These are phyloP conservation scores for Parathielavia hyrcaniae DNA, from an alignment of 495 filamentous ascomycete species.

Conservation along the genomic window DNA sequence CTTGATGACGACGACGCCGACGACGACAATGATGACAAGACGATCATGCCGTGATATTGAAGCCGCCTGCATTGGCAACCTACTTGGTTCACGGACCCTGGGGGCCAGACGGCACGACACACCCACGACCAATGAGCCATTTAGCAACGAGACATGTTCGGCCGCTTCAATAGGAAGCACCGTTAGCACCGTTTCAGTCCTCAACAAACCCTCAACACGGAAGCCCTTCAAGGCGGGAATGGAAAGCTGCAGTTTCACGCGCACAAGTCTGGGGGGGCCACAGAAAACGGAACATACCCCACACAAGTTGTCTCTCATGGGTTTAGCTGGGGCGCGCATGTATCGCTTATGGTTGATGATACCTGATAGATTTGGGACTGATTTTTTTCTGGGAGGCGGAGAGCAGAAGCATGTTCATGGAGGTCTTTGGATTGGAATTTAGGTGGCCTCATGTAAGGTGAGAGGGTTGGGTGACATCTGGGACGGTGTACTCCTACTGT, in stretches of 20 bases:
- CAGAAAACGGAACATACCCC: neutral
- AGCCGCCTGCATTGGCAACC: neutral
- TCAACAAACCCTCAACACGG: too few relatives aligned
- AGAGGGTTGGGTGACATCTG: too few relatives aligned
- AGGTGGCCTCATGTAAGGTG: neutral
- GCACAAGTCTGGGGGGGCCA: neutral
- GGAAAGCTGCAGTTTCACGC: neutral
- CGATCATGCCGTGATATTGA: conserved; percentile 11
- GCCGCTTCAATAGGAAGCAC: too few relatives aligned
- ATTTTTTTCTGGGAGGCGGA: neutral
- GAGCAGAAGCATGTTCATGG: neutral
- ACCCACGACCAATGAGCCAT: too few relatives aligned
- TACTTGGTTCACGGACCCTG: conserved; percentile 7
- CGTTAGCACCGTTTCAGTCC: too few relatives aligned
- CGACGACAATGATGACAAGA: conserved; percentile 12
- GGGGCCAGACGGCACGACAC: neutral
- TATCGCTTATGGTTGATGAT: conserved; percentile 9
- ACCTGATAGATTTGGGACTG: conserved; percentile 10
- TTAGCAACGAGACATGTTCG: too few relatives aligned
- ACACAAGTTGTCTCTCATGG: neutral
- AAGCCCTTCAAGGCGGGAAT: neutral
- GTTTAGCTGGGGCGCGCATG: neutral
- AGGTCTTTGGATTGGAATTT: neutral
- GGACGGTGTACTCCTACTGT: too few relatives aligned
- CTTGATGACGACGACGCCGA: neutral